Evolutionary conservation across 495 filamentous ascomycete genomes (phyloP).

Genomic region (Podospora pseudocomata): DNA sequence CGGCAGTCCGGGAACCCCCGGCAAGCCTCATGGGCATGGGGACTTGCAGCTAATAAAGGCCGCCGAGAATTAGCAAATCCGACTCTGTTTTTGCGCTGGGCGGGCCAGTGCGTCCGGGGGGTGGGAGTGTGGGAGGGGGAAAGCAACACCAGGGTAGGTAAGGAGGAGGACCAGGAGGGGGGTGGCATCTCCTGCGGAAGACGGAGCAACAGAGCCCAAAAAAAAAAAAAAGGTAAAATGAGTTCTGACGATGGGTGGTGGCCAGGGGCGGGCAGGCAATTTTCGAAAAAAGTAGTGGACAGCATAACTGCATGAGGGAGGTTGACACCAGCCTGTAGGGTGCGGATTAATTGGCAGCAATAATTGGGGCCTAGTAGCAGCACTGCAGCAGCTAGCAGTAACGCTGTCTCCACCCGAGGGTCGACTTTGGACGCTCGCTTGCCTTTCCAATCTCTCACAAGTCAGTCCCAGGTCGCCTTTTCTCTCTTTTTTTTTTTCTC

Average conservation of each 20-base stretch:
- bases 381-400: constrained; percentile 15
- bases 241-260: neutral
- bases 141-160: neutral
- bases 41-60: constrained; percentile 15
- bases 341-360: constrained; percentile 10
- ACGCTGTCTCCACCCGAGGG: constrained; percentile 18
- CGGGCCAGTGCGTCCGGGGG: constrained; percentile 30
- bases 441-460: neutral
- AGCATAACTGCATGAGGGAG: neutral
- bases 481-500: neutral
- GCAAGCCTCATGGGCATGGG: constrained; percentile 24
- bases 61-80: constrained; percentile 14
- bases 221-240: neutral
- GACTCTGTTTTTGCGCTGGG: constrained; percentile 18
- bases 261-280: constrained; percentile 4
- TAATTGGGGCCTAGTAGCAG: constrained; percentile 7
- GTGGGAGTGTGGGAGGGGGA: constrained; percentile 6
- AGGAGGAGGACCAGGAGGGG: neutral
- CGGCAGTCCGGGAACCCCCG: constrained; percentile 26
- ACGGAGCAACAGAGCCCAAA: neutral
- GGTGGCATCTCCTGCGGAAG: constrained; percentile 8
- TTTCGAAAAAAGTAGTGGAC: neutral
- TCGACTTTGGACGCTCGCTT: constrained; percentile 18
- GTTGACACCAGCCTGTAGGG: neutral
- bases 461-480: neutral